These are phyloP conservation scores for Tulasnella sp. DNA, from an alignment of 768 basidiomycete species.

Conservation along the genomic window DNA sequence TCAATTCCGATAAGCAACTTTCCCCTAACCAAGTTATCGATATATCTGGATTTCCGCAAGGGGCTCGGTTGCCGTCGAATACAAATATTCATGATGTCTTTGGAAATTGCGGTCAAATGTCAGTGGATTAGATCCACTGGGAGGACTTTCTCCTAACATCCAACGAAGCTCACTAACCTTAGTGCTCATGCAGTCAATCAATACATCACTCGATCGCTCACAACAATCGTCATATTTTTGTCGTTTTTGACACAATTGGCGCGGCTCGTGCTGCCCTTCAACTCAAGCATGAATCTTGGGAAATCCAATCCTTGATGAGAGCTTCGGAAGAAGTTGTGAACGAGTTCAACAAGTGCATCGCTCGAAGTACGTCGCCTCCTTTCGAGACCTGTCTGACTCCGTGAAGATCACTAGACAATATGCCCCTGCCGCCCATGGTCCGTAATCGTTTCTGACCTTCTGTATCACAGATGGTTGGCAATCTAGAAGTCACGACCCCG, in stretches of 20 bases:
- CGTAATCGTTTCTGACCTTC: neutral
- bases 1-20: neutral
- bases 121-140: neutral
- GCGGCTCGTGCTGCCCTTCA: slow-evolving; percentile 19
- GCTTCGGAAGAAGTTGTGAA: slow-evolving; percentile 15
- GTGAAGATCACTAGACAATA: neutral
- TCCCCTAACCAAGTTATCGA: slow-evolving; percentile 16
- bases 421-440: neutral
- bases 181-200: slow-evolving; percentile 11
- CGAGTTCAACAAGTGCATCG: slow-evolving; percentile 19
- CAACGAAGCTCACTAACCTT: neutral
- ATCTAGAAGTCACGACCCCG: neutral
- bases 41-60: slow-evolving; percentile 23
- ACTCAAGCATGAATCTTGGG: slow-evolving; percentile 20
- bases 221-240: slow-evolving; percentile 18
- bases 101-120: slow-evolving; percentile 21
- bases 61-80: slow-evolving; percentile 19
- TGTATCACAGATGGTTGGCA: slow-evolving; percentile 4
- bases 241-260: slow-evolving; percentile 19
- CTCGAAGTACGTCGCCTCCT: slow-evolving; percentile 6
- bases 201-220: slow-evolving; percentile 8
- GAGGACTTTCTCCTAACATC: neutral
- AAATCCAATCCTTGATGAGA: neutral
- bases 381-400: neutral
- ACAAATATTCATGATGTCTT: slow-evolving; percentile 7